Conservation (phyloP, 192 early-diverging fungal genomes). For the Umbelopsis sp. region DNA sequence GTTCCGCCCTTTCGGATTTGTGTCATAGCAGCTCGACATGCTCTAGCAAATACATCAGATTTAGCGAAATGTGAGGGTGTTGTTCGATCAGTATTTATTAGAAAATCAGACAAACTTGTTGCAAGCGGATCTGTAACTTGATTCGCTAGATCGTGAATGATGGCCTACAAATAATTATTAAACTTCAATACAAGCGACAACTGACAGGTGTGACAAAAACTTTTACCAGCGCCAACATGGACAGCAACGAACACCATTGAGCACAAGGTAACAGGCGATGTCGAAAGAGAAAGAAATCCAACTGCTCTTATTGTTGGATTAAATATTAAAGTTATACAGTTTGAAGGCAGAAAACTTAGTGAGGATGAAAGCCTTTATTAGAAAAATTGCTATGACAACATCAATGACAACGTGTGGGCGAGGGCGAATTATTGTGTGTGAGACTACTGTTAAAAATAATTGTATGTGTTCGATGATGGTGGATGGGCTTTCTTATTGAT, state of each 20-base stretch:
- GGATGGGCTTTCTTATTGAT: constrained; percentile 1
- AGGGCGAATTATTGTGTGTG: not conserved
- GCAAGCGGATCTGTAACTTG: not conserved
- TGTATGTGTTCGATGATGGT: not conserved
- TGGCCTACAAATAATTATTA: not conserved
- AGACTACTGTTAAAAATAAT: not conserved
- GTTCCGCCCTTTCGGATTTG: constrained; percentile 27
- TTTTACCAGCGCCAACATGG: constrained; percentile 54
- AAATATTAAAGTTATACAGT: not conserved
- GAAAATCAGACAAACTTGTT: not conserved
- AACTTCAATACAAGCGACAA: no score
- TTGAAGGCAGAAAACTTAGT: not conserved
- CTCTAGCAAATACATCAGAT: constrained; percentile 28
- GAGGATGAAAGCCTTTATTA: not conserved
- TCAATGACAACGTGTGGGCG: not conserved
- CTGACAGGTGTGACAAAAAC: not conserved
- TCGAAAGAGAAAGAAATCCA: not conserved
- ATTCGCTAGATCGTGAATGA: not conserved
- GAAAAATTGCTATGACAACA: not conserved
- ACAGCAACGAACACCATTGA: constrained; percentile 49
- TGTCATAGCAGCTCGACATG: constrained; percentile 38
- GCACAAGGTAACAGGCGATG: not conserved
- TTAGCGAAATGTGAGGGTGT: not conserved
- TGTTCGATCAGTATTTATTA: not conserved
- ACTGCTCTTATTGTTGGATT: not conserved